Evolutionary conservation across 176 grass and related monocot genomes (phyloP).

Genomic region (Saccharum spontaneum): DNA sequence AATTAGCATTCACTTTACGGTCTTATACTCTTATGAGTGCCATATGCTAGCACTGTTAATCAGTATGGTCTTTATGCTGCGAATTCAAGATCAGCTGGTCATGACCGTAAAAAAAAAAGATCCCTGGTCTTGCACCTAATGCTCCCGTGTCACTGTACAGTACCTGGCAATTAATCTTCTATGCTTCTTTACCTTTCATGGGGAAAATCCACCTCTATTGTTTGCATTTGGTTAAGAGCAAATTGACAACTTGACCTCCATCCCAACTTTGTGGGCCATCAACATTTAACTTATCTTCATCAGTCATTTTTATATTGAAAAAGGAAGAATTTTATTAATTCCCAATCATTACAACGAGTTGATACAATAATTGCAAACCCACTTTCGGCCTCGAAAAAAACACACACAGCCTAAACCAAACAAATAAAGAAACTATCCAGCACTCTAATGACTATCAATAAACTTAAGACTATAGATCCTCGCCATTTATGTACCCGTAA

Average conservation of each 20-base stretch:
- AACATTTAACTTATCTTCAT: background rate
- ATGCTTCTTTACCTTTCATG: slow-evolving; percentile 14
- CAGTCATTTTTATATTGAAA: background rate
- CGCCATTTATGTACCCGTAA: too few relatives aligned
- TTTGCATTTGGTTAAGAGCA: background rate
- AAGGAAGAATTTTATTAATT: background rate
- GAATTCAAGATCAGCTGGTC: background rate
- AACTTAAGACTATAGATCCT: too few relatives aligned
- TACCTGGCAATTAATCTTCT: background rate
- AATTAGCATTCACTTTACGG: background rate
- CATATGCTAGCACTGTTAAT: background rate
- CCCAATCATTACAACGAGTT: background rate
- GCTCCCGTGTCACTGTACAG: background rate
- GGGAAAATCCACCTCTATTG: background rate
- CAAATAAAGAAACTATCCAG: too few relatives aligned
- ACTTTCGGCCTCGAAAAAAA: too few relatives aligned
- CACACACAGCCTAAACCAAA: too few relatives aligned
- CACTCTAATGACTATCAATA: too few relatives aligned
- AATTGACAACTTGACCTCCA: slow-evolving; percentile 18
- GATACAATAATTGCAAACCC: background rate
- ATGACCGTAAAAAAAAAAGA: background rate
- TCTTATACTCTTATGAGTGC: background rate
- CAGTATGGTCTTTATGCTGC: background rate
- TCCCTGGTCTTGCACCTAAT: background rate
- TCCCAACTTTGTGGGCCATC: slow-evolving; percentile 23